Conservation (phyloP, 495 filamentous ascomycete species). For the Tuber indicum region DNA sequence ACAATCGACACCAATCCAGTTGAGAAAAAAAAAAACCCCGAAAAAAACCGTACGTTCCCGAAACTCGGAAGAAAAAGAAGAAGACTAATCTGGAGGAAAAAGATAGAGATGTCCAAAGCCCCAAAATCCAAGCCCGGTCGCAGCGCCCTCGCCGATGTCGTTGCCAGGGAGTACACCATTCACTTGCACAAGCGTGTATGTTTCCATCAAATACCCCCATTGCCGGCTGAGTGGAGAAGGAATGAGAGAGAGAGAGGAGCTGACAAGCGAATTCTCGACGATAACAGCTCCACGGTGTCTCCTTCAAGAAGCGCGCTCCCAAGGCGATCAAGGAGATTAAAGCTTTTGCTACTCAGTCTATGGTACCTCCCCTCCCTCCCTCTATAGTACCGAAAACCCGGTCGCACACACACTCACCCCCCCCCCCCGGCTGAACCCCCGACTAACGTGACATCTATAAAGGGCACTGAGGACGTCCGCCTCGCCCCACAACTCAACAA, state of each 20-base stretch:
- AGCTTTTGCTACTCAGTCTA: constrained; percentile 80
- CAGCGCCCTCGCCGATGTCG: constrained; percentile 95
- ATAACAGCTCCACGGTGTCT: constrained; percentile 78
- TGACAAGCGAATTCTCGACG: constrained; percentile 8
- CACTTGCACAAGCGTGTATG: constrained; percentile 99
- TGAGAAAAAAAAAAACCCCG: constrained; percentile 3
- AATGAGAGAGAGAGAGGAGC: constrained; percentile 4
- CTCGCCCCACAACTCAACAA: constrained; percentile 98
- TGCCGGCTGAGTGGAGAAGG: constrained; percentile 17
- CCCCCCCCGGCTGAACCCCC: constrained; percentile 9
- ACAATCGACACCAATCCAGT: constrained; percentile 23
- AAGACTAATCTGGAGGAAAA: constrained; percentile 16
- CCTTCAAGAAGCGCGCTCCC: constrained; percentile 99
- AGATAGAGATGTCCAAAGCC: constrained; percentile 61
- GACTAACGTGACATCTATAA: not conserved
- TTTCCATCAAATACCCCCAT: constrained; percentile 43
- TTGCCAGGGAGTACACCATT: constrained; percentile 99
- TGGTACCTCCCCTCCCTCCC: constrained; percentile 58
- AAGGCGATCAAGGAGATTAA: constrained; percentile 98
- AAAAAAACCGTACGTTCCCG: not conserved
- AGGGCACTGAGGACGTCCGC: constrained; percentile 97
- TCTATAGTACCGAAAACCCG: not conserved
- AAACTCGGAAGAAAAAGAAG: not conserved
- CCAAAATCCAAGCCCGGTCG: constrained; percentile 67
- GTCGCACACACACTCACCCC: not conserved